These are phyloP conservation scores for Coniochaeta prunicola DNA, from an alignment of 2,329 filamentous ascomycete species.

Conservation along the genomic window DNA sequence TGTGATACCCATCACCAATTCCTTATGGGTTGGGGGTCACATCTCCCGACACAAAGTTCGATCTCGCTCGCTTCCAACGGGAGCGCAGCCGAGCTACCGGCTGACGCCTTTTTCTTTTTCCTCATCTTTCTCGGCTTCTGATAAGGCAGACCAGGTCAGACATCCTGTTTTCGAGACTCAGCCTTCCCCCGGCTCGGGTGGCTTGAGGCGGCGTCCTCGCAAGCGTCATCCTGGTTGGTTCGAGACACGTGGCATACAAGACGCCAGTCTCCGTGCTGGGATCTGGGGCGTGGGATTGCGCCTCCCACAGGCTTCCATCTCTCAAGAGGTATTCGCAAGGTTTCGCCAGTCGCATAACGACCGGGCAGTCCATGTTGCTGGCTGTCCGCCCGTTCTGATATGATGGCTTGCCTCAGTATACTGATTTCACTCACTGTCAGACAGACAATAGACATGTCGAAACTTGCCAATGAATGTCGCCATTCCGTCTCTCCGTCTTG, in stretches of 20 bases:
- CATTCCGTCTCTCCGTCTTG: too few species aligned
- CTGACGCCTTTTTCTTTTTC: not conserved
- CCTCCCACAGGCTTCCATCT: not conserved
- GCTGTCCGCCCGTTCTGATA: not conserved
- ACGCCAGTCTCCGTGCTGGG: too few species aligned
- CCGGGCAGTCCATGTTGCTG: not conserved
- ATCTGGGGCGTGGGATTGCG: not conserved
- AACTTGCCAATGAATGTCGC: not conserved
- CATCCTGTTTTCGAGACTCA: not conserved
- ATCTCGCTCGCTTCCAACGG: not conserved
- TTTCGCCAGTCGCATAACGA: too few species aligned
- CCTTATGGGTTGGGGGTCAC: not conserved
- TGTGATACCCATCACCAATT: not conserved
- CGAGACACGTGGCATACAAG: not conserved
- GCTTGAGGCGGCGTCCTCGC: not conserved
- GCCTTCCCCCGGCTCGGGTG: not conserved
- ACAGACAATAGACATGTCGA: too few species aligned
- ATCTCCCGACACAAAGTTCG: not conserved
- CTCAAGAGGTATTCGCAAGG: too few species aligned
- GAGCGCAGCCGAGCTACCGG: not conserved
- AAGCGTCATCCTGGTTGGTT: not conserved
- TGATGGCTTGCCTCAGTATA: too few species aligned
- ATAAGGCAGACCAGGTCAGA: not conserved
- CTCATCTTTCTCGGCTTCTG: not conserved
- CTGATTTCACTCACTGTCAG: too few species aligned